Percentiles rank a stretch among this genome's conserved stretches.
These are phyloP conservation scores for Gardenia jasminoides DNA, from an alignment of 257 asterid genomes.

Conservation along the genomic window DNA sequence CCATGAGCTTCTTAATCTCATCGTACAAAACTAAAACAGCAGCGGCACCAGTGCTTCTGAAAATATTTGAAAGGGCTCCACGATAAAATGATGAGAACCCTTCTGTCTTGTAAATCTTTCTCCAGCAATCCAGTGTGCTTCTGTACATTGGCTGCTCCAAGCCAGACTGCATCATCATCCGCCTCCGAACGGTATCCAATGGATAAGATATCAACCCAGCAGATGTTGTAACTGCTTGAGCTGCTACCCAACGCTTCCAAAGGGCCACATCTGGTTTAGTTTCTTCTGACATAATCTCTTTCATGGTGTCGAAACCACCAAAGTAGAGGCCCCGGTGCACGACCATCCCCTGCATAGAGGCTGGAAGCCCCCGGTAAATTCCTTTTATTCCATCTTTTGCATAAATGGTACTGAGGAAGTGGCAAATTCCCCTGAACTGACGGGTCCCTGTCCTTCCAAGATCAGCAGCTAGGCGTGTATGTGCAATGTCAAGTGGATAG, in stretches of 20 bases:
- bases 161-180: slow-evolving; percentile 99
- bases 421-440: slow-evolving; percentile 78
- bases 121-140: slow-evolving; percentile 78
- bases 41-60: slow-evolving; percentile 96
- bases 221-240: slow-evolving; percentile 88
- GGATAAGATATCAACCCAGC: slow-evolving; percentile 93
- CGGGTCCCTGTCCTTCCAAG: slow-evolving; percentile 74
- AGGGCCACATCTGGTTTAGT: slow-evolving; percentile 53
- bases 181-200: slow-evolving; percentile 84
- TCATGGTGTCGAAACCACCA: slow-evolving; percentile 83
- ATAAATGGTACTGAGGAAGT: slow-evolving; percentile 61
- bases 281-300: slow-evolving; percentile 57
- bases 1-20: slow-evolving; percentile 83
- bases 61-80: slow-evolving; percentile 85
- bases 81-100: slow-evolving; percentile 84
- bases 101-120: slow-evolving; percentile 62
- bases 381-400: slow-evolving; percentile 71
- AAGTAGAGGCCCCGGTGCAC: slow-evolving; percentile 88
- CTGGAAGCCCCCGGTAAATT: slow-evolving; percentile 83
- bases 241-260: slow-evolving; percentile 92
- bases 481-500: slow-evolving; percentile 95
- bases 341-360: slow-evolving; percentile 91
- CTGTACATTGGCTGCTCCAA: slow-evolving; percentile 63
- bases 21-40: slow-evolving; percentile 93
- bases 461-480: slow-evolving; percentile 96